Percentiles rank a stretch among this genome's conserved stretches.
Evolutionary conservation across 2,329 filamentous ascomycete genomes (phyloP).

Genomic region (Claviceps capensis): DNA sequence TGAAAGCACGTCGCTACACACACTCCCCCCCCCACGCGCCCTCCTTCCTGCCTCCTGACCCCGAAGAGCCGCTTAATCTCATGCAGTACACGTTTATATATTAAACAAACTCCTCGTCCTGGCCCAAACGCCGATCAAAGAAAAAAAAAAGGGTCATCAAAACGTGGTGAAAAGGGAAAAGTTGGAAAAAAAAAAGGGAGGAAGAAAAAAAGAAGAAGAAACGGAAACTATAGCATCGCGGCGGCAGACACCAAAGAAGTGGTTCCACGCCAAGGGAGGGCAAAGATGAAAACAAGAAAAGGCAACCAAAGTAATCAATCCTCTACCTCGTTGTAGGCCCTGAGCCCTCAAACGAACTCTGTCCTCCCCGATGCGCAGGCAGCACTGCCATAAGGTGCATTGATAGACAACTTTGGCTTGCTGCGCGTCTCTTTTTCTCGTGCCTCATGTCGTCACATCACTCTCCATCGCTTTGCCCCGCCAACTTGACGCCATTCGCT

Average conservation of each 20-base stretch:
- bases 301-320: neutral
- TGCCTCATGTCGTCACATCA: slow-evolving; percentile 12
- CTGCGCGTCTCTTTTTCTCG: neutral
- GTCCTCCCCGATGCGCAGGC: neutral
- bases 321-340: neutral
- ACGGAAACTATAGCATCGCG: neutral
- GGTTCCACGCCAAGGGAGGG: neutral
- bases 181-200: neutral
- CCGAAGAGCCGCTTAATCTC: slow-evolving; percentile 7
- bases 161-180: neutral
- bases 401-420: neutral
- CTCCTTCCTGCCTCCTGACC: neutral
- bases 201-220: neutral
- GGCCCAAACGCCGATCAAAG: slow-evolving; percentile 14
- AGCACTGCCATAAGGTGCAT: neutral
- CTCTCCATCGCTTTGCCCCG: slow-evolving; percentile 40
- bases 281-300: slow-evolving; percentile 2
- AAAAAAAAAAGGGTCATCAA: slow-evolving; percentile 6
- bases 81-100: slow-evolving; percentile 11
- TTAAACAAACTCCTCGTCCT: slow-evolving; percentile 5
- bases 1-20: slow-evolving; percentile 5
- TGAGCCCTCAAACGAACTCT: neutral
- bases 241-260: neutral
- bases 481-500: slow-evolving; percentile 24
- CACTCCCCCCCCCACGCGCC: neutral